Evolutionary conservation across 2,329 filamentous ascomycete genomes (phyloP), one percentile per base, ranked within the genome.

Genomic region (Botryotinia globosa): DNA sequence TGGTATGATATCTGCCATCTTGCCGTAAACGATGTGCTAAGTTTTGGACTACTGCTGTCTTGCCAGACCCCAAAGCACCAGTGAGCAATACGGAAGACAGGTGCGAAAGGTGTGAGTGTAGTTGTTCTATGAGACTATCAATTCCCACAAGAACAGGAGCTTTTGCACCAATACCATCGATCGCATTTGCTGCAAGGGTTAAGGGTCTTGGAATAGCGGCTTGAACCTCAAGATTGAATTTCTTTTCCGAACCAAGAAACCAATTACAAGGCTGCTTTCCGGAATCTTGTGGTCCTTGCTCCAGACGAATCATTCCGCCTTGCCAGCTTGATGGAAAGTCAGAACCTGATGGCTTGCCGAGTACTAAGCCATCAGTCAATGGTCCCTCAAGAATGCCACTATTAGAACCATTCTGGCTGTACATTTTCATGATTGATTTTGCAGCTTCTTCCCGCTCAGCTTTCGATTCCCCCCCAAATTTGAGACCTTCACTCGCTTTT

Each of bases 81-180:
- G 94, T 97, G 61, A 99, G 82, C 37, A 99, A 85, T 1, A 98
- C 92, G 0, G 96, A 98, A 0, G 95, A 98, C 76, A 93, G 89
- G 77, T 97, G 92, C 0, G 91, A 89, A 6, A 99, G 84, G 77
- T 97, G 92, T 2, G 89, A 90, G 74, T 91, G 86, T 32, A 97
- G 85, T 76, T 93, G 90, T 9, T 87, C 85, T 42, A 97, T 87
- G 0, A 97, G 84, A 2, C 87, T 84, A 77, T 98, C 94, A 73
- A 98, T 95, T 1, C 94, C 95, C 29, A 98, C 94, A 76, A 99
- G 85, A 29, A 75, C 81, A 16, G 91, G 88, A 51, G 87, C 82
- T 34, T 84, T 79, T 4, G 82, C 79, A 14, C 87, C 83, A 14
- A 93, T 82, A 48, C 83, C 83, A 4, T 79, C 80, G 59, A 85